These are phyloP conservation scores for Betula pendula DNA, from an alignment of 306 rosid species.

Conservation along the genomic window DNA sequence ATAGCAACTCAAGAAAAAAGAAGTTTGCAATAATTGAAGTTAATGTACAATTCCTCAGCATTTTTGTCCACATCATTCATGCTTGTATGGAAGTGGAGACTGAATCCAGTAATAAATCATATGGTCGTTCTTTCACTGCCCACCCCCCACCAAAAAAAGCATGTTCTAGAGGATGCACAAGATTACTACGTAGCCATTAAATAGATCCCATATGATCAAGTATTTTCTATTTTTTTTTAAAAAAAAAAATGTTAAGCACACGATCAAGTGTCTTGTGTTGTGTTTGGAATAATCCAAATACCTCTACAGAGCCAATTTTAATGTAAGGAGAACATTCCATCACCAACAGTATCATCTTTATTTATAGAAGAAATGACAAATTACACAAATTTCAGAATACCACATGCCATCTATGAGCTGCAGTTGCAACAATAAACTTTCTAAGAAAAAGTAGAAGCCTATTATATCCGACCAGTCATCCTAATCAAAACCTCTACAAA, in stretches of 20 bases:
- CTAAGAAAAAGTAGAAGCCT: neutral
- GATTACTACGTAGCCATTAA: neutral
- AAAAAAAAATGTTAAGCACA: neutral
- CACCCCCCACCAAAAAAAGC: neutral
- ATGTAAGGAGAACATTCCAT: neutral
- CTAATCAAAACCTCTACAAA: neutral
- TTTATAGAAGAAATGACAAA: neutral
- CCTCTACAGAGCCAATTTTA: neutral
- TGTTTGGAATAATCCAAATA: neutral
- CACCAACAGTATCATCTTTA: neutral
- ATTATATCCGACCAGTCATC: neutral
- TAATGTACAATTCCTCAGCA: neutral
- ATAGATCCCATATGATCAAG: neutral
- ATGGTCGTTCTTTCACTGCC: no score
- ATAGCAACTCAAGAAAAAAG: neutral
- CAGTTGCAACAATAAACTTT: neutral
- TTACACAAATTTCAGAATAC: neutral
- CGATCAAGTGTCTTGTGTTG: neutral
- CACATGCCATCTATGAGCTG: conserved; percentile 2
- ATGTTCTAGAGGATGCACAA: neutral
- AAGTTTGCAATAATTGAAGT: neutral
- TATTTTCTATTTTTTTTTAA: no score
- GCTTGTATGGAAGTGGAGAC: neutral
- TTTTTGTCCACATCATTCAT: neutral
- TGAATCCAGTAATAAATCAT: neutral